Evolutionary conservation across 2,329 filamentous ascomycete species (phyloP), one percentile per base, ranked within the genome.

Genomic region (Colletotrichum sidae): DNA sequence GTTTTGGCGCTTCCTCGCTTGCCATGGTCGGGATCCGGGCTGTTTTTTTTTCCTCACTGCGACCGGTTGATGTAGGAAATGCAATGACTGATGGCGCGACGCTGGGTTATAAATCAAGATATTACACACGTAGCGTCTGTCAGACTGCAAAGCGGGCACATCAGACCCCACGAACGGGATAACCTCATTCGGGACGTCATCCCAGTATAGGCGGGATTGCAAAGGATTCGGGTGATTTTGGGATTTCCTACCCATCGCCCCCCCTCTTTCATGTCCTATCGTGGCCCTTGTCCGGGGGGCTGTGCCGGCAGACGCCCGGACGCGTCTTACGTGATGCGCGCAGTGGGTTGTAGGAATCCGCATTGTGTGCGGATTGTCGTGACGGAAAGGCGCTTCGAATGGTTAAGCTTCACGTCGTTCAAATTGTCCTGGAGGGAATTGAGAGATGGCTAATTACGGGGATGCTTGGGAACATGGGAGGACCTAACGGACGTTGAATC

Each of bases 1-100:
- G 57, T 54, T 74, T 71, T 11, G 38, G 55, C n/a, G 67, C 55
- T 42, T 67, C 38, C 7, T 59, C 54, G 7, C 69, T 39, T 68
- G 71, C 73, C 44, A 10, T 35, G 15, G 13, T 11, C 5, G 6
- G 10, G n/a, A 15, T n/a, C 13, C 12, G 35, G 8, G n/a, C n/a
- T n/a, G n/a, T 34, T 10, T 6, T 15, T 33, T 33, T 13, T 15
- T 8, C n/a, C 45, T 17, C 25, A 25, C 25, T 25, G 25, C 25
- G 25, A 25, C 25, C 25, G 25, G 25, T 25, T 25, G 25, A 5
- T 25, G 25, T 25, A 25, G 25, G 25, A 25, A 25, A 25, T 25
- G 25, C 9, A 41, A 41, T 41, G 38, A n/a, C n/a, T n/a, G n/a
- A 15, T 8, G 15, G 12, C 4, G 41, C 13, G 41, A 15, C 41